phyloP scores from a whole-genome alignment of 2,329 filamentous ascomycete species.

The Alternaria conjuncta region DNA sequence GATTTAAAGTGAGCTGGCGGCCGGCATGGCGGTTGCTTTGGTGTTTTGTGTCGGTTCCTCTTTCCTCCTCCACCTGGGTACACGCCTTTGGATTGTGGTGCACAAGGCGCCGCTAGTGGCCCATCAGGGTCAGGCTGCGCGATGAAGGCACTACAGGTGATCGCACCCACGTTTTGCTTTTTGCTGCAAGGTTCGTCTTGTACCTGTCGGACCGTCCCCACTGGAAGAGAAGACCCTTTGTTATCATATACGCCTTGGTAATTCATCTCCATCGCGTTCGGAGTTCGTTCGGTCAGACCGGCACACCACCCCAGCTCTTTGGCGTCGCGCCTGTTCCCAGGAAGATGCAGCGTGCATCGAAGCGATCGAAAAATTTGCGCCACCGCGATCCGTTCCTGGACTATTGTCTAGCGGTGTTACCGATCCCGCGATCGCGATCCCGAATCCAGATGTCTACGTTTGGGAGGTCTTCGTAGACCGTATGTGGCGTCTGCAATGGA shows the following conservation, averaged over 20 bases:
- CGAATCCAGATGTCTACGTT: not conserved
- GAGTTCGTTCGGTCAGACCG: not conserved
- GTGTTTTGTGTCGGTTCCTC: not conserved
- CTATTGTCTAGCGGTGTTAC: not conserved
- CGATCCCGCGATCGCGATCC: not conserved
- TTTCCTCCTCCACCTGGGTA: not conserved
- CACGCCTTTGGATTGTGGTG: not conserved
- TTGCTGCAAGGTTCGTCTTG: not conserved
- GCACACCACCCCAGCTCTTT: not conserved
- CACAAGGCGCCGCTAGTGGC: not conserved
- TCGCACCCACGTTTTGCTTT: not conserved
- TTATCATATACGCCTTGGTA: not conserved
- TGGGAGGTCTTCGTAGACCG: not conserved
- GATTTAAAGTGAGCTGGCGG: slow-evolving; percentile 10
- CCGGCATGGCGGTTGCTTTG: not conserved
- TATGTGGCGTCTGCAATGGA: not conserved
- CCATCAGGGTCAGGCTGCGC: not conserved
- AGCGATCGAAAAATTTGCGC: not conserved
- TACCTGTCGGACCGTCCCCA: not conserved
- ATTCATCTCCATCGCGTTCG: not conserved
- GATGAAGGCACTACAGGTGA: not conserved
- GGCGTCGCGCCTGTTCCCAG: not conserved
- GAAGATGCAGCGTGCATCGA: not conserved
- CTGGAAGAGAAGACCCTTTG: not conserved
- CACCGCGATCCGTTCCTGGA: not conserved